These are phyloP conservation scores for Scedosporium minutisporum DNA, from an alignment of 2,329 filamentous ascomycete genomes.

Conservation along the genomic window DNA sequence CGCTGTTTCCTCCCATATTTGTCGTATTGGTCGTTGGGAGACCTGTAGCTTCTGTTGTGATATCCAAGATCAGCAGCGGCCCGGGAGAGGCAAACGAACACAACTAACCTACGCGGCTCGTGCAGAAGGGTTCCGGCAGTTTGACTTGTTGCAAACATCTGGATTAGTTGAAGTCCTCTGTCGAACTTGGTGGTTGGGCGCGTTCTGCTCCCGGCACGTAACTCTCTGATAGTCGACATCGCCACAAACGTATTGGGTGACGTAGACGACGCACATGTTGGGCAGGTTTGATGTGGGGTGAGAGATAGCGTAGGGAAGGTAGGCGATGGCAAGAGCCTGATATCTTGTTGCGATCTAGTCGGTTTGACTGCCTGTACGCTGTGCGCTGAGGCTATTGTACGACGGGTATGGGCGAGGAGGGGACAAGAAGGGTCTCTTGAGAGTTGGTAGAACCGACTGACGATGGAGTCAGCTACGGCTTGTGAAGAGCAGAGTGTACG, in stretches of 20 bases:
- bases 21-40: background rate
- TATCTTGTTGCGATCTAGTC: background rate
- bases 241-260: constrained; percentile 1
- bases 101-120: constrained; percentile 6
- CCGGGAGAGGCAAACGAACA: background rate
- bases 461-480: background rate
- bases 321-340: background rate
- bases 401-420: no score
- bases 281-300: background rate
- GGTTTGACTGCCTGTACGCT: no score
- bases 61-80: background rate
- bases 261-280: constrained; percentile 4
- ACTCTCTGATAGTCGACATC: background rate
- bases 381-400: no score
- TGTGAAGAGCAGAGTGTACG: background rate
- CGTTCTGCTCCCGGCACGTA: background rate
- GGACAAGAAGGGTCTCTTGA: no score
- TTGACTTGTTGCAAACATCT: constrained; percentile 5
- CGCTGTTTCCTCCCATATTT: background rate
- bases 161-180: background rate
- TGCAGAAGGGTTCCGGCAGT: constrained; percentile 1
- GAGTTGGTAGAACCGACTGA: background rate
- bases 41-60: background rate
- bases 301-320: background rate
- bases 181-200: background rate